phyloP scores from a whole-genome alignment of 352 stramenopile species.

The Peronospora destructor region DNA sequence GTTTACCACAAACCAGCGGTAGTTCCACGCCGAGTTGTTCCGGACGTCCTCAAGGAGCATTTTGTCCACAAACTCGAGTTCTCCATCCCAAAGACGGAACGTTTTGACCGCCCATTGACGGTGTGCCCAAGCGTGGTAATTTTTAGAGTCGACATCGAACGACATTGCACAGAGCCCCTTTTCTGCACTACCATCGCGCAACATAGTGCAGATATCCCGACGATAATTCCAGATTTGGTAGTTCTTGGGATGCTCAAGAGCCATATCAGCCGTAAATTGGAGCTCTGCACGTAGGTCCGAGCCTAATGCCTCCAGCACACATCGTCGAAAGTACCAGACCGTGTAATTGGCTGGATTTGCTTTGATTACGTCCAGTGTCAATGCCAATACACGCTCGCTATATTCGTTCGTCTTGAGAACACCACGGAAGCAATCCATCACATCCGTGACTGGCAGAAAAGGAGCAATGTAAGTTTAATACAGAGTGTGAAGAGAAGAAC shows the following conservation, averaged over 20 bases:
- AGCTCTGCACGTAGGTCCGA: constrained; percentile 62
- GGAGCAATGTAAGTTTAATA: not conserved
- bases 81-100: constrained; percentile 86
- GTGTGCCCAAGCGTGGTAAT: constrained; percentile 98
- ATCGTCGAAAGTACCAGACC: constrained; percentile 93
- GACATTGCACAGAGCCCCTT: constrained; percentile 89
- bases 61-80: constrained; percentile 88
- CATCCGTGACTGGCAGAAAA: constrained; percentile 47
- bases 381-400: constrained; percentile 83
- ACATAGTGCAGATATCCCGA: constrained; percentile 85
- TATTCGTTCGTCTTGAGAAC: constrained; percentile 88
- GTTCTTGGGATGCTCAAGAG: constrained; percentile 95
- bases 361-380: constrained; percentile 91
- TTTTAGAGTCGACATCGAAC: constrained; percentile 95
- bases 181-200: constrained; percentile 81
- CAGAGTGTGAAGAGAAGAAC: not conserved
- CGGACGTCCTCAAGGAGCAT: constrained; percentile 89
- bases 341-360: constrained; percentile 98
- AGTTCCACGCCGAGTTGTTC: constrained; percentile 95
- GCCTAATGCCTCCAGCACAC: constrained; percentile 80
- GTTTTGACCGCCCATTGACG: constrained; percentile 91
- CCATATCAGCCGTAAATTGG: constrained; percentile 76
- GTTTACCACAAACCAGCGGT: constrained; percentile 81
- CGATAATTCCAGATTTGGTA: constrained; percentile 99
- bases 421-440: constrained; percentile 94